A percentile compares a stretch with the other conserved stretches of the same genome.
phyloP scores from a whole-genome alignment of 2,329 filamentous ascomycete species.

The Phialophora verrucosa region DNA sequence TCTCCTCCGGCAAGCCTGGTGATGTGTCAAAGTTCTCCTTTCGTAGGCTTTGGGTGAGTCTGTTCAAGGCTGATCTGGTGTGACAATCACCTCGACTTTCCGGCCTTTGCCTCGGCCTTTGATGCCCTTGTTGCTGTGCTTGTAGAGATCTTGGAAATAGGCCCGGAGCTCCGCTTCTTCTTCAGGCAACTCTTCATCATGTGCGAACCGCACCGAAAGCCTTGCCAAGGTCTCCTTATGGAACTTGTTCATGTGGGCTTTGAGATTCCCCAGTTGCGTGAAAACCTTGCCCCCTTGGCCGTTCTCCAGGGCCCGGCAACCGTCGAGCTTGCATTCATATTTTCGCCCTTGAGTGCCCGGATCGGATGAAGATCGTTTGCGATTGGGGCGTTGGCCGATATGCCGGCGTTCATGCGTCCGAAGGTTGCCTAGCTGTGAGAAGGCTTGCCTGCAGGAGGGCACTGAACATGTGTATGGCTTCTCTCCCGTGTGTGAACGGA shows the following conservation, averaged over 20 bases:
- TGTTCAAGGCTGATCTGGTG: slow-evolving; percentile 20
- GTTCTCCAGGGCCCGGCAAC: slow-evolving; percentile 57
- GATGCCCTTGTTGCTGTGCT: slow-evolving; percentile 98
- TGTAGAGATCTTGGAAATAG: slow-evolving; percentile 88
- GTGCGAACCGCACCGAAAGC: slow-evolving; percentile 72
- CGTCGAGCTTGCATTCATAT: slow-evolving; percentile 79
- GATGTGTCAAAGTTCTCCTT: background rate
- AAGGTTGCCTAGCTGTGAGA: slow-evolving; percentile 89
- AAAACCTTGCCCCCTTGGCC: slow-evolving; percentile 71
- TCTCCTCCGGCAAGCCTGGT: background rate
- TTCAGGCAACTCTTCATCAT: slow-evolving; percentile 61
- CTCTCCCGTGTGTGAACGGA: slow-evolving; percentile 82
- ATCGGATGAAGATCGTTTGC: slow-evolving; percentile 64
- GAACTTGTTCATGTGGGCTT: slow-evolving; percentile 95
- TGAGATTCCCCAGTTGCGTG: slow-evolving; percentile 88
- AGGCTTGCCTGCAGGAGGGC: slow-evolving; percentile 74
- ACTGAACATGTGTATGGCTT: slow-evolving; percentile 83
- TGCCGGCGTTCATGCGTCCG: slow-evolving; percentile 87
- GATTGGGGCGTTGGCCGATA: slow-evolving; percentile 84
- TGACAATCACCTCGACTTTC: slow-evolving; percentile 56
- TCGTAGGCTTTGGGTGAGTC: background rate
- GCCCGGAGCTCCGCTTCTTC: slow-evolving; percentile 78
- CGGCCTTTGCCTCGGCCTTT: slow-evolving; percentile 91
- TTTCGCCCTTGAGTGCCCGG: slow-evolving; percentile 55
- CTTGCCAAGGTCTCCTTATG: slow-evolving; percentile 74